phyloP scores from a whole-genome alignment of 2,329 filamentous ascomycete genomes.

The Parafenestella ontariensis region DNA sequence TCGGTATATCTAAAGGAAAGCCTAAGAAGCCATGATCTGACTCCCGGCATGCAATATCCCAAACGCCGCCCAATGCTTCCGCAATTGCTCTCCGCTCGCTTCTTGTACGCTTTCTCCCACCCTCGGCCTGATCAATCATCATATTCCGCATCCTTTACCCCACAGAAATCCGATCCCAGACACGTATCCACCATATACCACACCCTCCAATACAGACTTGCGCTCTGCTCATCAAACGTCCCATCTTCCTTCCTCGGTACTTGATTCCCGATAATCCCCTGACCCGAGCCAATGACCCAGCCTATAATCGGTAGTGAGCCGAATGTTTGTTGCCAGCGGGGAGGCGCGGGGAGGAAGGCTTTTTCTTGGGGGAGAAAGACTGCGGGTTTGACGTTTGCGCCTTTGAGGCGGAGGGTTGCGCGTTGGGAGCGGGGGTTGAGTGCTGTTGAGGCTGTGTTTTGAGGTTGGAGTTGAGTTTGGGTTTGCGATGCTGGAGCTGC shows the following conservation, averaged over 20 bases:
- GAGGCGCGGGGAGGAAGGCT: slow-evolving; percentile 54
- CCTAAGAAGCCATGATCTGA: neutral
- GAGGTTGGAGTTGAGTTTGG: slow-evolving; percentile 1
- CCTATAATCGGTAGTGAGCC: slow-evolving; percentile 60
- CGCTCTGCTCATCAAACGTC: slow-evolving; percentile 76
- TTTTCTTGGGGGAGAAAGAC: slow-evolving; percentile 54
- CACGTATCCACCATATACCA: slow-evolving; percentile 64
- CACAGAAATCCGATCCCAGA: slow-evolving; percentile 68
- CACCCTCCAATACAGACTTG: slow-evolving; percentile 66
- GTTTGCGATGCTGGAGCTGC: slow-evolving; percentile 45
- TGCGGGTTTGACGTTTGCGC: slow-evolving; percentile 47
- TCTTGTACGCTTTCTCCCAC: neutral
- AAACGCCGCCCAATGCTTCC: slow-evolving; percentile 5
- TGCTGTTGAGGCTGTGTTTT: slow-evolving; percentile 26
- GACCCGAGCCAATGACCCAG: slow-evolving; percentile 52
- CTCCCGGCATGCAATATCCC: neutral
- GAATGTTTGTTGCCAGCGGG: slow-evolving; percentile 51
- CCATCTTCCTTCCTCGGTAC: slow-evolving; percentile 76
- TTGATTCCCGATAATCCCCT: slow-evolving; percentile 74
- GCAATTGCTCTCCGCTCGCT: neutral
- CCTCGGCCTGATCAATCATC: slow-evolving; percentile 35
- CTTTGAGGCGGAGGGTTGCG: slow-evolving; percentile 38
- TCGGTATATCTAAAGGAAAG: neutral
- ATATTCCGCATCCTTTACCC: slow-evolving; percentile 61
- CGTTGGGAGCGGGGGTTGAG: slow-evolving; percentile 27